phyloP scores from a whole-genome alignment of 2,329 filamentous ascomycete genomes.

The Thielaviopsis populi region DNA sequence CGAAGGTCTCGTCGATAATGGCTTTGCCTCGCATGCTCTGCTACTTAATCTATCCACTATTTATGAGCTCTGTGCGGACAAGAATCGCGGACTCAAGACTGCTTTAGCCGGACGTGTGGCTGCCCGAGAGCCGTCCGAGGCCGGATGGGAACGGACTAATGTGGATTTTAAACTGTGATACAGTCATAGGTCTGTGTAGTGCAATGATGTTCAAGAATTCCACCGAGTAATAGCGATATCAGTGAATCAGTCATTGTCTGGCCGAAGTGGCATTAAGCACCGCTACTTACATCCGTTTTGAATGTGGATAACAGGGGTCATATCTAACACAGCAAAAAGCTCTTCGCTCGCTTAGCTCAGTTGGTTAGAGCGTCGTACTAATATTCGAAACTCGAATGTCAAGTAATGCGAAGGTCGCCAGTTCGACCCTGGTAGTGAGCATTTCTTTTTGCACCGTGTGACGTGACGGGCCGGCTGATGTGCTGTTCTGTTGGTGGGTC shows the following conservation, averaged over 20 bases:
- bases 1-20: constrained; percentile 46
- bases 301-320: background rate
- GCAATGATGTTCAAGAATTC: no score
- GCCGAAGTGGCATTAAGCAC: no score
- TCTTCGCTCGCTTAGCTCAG: constrained; percentile 17
- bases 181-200: background rate
- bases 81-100: constrained; percentile 53
- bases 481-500: constrained; percentile 5
- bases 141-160: constrained; percentile 56
- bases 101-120: constrained; percentile 57
- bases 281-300: no score
- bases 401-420: constrained; percentile 17
- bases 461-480: no score
- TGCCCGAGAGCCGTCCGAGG: constrained; percentile 36
- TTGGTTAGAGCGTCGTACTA: constrained; percentile 17
- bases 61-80: constrained; percentile 81
- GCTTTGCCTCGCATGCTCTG: constrained; percentile 58
- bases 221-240: no score
- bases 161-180: constrained; percentile 59
- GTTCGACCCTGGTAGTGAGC: constrained; percentile 17
- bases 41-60: constrained; percentile 83
- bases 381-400: constrained; percentile 11
- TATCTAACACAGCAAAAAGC: constrained; percentile 18
- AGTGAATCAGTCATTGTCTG: no score
- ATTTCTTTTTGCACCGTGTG: constrained; percentile 14